A percentile compares a stretch with the other conserved stretches of the same genome.
Evolutionary conservation across 2,329 filamentous ascomycete species (phyloP).

Genomic region (Ophiostoma sp.): DNA sequence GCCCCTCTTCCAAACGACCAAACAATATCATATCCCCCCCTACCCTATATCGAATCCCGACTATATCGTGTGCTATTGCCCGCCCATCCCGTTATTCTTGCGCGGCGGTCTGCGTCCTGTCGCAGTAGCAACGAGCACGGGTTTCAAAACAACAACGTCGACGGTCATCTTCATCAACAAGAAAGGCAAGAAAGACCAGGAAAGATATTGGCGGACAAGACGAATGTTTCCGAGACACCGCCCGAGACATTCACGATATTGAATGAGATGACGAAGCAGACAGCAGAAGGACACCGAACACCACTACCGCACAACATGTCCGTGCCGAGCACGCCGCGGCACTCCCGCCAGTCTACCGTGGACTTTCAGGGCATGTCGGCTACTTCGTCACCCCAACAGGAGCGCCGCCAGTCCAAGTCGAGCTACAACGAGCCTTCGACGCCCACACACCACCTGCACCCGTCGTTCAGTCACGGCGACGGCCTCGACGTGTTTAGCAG

Average conservation of each 20-base stretch:
- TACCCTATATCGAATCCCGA: constrained; percentile 26
- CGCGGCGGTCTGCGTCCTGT: constrained; percentile 22
- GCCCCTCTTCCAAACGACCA: neutral
- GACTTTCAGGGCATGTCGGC: constrained; percentile 45
- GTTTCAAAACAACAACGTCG: constrained; percentile 1
- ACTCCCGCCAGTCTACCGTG: constrained; percentile 60
- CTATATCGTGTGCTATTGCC: constrained; percentile 25
- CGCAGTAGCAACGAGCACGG: constrained; percentile 24
- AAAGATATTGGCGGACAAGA: neutral
- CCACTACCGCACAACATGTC: constrained; percentile 20
- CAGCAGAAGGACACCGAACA: neutral
- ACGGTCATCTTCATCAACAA: neutral
- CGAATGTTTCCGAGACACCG: neutral
- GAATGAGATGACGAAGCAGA: neutral
- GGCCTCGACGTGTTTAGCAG: constrained; percentile 41
- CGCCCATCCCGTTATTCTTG: constrained; percentile 14
- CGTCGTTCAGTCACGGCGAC: constrained; percentile 48
- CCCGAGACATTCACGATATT: neutral
- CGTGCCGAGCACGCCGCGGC: constrained; percentile 57
- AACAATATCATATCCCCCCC: constrained; percentile 15
- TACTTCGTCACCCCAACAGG: constrained; percentile 44
- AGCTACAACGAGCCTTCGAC: constrained; percentile 51
- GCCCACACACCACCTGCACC: constrained; percentile 43
- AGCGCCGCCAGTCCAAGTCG: constrained; percentile 51
- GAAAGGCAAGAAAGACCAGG: neutral